These are phyloP conservation scores for Amanita pseudoporphyria DNA, from an alignment of 768 basidiomycete species.

Conservation along the genomic window DNA sequence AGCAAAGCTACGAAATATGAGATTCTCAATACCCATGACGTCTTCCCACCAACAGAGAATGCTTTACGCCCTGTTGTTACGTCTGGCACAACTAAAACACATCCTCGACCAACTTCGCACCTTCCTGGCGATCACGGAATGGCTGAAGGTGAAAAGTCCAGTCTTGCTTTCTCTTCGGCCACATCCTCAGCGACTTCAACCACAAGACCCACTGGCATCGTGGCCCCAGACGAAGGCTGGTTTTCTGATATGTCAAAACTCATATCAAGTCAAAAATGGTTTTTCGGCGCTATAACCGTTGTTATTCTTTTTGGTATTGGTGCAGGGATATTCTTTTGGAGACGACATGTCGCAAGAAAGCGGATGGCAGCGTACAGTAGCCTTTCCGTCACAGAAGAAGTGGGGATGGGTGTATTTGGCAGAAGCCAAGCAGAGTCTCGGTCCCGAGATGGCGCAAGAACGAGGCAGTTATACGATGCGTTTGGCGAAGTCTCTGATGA, in stretches of 20 bases:
- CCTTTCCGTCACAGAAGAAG: conserved; percentile 53
- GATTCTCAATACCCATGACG: conserved; percentile 41
- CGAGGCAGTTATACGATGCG: conserved; percentile 92
- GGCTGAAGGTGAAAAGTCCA: conserved; percentile 70
- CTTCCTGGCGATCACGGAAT: conserved; percentile 82
- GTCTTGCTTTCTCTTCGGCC: conserved; percentile 52
- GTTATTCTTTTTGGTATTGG: conserved; percentile 68
- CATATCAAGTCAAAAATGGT: conserved; percentile 75
- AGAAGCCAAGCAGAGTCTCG: conserved; percentile 21
- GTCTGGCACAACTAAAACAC: conserved; percentile 43
- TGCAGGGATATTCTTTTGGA: conserved; percentile 72
- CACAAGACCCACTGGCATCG: conserved; percentile 24
- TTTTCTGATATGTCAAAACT: conserved; percentile 72
- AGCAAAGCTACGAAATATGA: conserved; percentile 52
- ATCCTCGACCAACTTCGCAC: conserved; percentile 78
- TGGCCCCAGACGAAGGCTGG: conserved; percentile 76
- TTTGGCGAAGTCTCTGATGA: conserved; percentile 88
- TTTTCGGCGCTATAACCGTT: conserved; percentile 77
- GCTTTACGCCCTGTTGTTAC: conserved; percentile 26
- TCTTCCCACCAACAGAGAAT: conserved; percentile 34
- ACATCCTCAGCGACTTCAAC: conserved; percentile 20
- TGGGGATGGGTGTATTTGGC: conserved; percentile 69
- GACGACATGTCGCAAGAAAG: conserved; percentile 40
- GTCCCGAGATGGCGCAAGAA: conserved; percentile 36
- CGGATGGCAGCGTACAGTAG: conserved; percentile 44